Evolutionary conservation across 169 alveolate genomes (phyloP).

Genomic region (Cryptosporidium bovis): DNA sequence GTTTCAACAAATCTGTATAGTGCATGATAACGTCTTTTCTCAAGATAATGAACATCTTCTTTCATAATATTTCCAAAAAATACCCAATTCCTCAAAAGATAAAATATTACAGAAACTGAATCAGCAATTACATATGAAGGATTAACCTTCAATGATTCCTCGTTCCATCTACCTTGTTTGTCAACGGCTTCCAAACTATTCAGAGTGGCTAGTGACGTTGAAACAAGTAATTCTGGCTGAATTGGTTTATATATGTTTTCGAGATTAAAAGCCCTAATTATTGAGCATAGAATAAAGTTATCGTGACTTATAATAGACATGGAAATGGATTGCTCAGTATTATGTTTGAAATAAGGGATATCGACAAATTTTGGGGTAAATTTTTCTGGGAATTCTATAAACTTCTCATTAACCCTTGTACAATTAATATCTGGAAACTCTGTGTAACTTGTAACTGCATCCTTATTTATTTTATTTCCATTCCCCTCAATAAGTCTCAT

Average conservation of each 20-base stretch:
- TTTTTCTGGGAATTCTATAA: constrained; percentile 51
- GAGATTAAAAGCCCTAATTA: constrained; percentile 54
- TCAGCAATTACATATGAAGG: constrained; percentile 61
- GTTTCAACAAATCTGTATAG: constrained; percentile 66
- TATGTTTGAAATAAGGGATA: constrained; percentile 21
- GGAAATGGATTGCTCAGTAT: constrained; percentile 16
- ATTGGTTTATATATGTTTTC: constrained; percentile 34
- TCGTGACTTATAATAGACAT: constrained; percentile 56
- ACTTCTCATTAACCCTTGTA: constrained; percentile 36
- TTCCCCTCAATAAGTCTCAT: constrained; percentile 15
- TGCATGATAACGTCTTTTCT: constrained; percentile 38
- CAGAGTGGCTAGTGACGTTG: background rate
- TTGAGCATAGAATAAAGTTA: constrained; percentile 31
- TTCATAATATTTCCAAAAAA: constrained; percentile 34
- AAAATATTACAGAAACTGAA: constrained; percentile 34
- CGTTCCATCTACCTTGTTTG: constrained; percentile 56
- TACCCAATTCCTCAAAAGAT: constrained; percentile 60
- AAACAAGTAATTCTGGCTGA: background rate
- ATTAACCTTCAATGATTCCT: constrained; percentile 21
- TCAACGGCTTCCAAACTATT: background rate
- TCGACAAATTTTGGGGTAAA: constrained; percentile 14
- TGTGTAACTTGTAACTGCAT: constrained; percentile 13
- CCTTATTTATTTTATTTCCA: constrained; percentile 22
- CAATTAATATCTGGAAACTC: constrained; percentile 52
- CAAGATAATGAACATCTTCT: constrained; percentile 11